phyloP scores from a whole-genome alignment of 2,329 filamentous ascomycete genomes.

The Diaporthe citrichinensis region DNA sequence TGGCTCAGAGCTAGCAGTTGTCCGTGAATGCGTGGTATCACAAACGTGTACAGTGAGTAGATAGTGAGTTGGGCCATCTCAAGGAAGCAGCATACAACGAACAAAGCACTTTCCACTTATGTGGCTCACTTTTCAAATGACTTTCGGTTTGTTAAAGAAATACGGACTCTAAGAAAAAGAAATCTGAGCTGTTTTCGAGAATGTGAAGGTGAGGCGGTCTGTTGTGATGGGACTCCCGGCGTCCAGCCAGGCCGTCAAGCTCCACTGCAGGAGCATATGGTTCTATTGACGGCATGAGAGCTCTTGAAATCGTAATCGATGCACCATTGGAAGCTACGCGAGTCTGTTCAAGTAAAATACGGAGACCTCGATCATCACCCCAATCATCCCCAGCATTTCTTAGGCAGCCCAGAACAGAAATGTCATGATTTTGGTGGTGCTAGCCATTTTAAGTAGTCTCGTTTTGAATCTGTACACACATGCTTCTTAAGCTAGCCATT shows the following conservation, averaged over 20 bases:
- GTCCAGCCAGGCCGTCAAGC: not conserved
- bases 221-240: not conserved
- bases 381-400: too few relatives aligned
- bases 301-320: not conserved
- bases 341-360: too few relatives aligned
- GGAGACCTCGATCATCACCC: too few relatives aligned
- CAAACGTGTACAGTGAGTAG: not conserved
- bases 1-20: too few relatives aligned
- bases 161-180: not conserved
- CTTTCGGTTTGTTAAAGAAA: not conserved
- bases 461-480: too few relatives aligned
- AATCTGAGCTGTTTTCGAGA: not conserved
- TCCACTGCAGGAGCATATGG: not conserved
- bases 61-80: not conserved
- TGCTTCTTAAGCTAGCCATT: not conserved
- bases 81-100: not conserved
- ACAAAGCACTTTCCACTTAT: not conserved
- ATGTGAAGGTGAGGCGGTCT: too few relatives aligned
- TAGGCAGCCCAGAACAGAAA: not conserved
- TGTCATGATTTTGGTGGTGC: not conserved
- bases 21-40: too few relatives aligned
- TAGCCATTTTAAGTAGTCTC: not conserved
- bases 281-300: not conserved
- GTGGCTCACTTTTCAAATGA: accelerated
- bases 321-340: not conserved